A percentile compares a stretch with the other conserved stretches of the same genome.
Evolutionary conservation across 495 filamentous ascomycete species (phyloP).

Genomic region (Xylaria sp.): DNA sequence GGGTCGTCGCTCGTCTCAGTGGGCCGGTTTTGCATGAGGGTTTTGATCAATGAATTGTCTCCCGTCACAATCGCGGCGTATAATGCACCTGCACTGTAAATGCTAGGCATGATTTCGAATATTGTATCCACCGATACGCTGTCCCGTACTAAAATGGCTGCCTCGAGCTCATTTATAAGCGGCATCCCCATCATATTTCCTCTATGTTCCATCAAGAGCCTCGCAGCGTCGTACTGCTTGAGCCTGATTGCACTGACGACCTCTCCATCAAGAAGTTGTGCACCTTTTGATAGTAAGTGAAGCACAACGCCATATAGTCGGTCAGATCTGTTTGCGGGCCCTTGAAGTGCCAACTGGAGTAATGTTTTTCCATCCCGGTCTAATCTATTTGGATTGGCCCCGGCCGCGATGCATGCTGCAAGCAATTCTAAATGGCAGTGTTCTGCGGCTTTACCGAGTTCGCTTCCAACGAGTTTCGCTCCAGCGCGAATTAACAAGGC

Average conservation of each 20-base stretch:
- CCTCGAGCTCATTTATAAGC: neutral
- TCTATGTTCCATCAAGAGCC: neutral
- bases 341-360: neutral
- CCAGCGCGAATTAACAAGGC: neutral
- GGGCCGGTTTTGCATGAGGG: neutral
- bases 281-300: neutral
- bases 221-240: neutral
- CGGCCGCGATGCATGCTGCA: neutral
- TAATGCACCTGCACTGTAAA: slow-evolving; percentile 3
- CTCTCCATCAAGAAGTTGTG: neutral
- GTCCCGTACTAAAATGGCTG: neutral
- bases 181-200: neutral
- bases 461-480: neutral
- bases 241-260: neutral
- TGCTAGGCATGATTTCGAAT: neutral
- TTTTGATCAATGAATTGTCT: neutral
- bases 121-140: neutral
- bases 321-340: neutral
- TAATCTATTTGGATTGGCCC: slow-evolving; percentile 2
- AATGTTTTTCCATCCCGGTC: neutral
- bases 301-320: neutral
- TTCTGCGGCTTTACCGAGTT: neutral
- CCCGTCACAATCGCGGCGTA: slow-evolving; percentile 1
- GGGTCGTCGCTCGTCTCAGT: neutral
- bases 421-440: neutral